These are phyloP conservation scores for Quercus berberidifolia DNA, from an alignment of 306 rosid species.

Conservation along the genomic window DNA sequence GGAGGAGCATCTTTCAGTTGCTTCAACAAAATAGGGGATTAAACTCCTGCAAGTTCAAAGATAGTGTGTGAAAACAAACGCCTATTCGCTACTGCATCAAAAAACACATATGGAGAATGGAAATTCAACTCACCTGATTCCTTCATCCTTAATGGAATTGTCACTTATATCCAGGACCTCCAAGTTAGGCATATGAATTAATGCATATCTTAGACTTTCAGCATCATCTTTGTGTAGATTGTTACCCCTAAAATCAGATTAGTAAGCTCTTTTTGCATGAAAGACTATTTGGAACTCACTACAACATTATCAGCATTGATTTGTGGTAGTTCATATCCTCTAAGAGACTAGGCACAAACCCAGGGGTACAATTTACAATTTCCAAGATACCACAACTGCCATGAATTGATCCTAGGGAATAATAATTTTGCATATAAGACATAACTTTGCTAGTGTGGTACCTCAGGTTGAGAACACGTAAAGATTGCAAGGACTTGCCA, in stretches of 20 bases:
- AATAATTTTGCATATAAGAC: constrained; percentile 16
- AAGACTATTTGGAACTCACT: neutral
- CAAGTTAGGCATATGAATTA: constrained; percentile 62
- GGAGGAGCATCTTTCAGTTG: constrained; percentile 41
- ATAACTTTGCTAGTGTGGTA: constrained; percentile 25
- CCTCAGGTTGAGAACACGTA: constrained; percentile 82
- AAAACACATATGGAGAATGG: constrained; percentile 12
- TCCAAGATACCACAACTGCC: constrained; percentile 8
- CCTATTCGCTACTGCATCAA: constrained; percentile 9
- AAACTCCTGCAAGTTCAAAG: constrained; percentile 55
- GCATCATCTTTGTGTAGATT: constrained; percentile 57
- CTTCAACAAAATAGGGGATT: constrained; percentile 56
- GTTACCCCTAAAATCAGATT: constrained; percentile 59
- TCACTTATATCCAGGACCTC: constrained; percentile 90
- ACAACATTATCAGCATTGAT: neutral
- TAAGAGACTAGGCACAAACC: neutral
- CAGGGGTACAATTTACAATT: neutral
- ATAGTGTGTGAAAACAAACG: constrained; percentile 28
- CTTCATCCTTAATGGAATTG: constrained; percentile 69
- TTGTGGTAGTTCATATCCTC: constrained; percentile 9
- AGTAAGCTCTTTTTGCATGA: constrained; percentile 13
- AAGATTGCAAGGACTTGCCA: constrained; percentile 63
- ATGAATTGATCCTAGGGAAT: neutral
- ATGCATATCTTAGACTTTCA: constrained; percentile 59
- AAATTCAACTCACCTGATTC: constrained; percentile 61